phyloP scores from a whole-genome alignment of 441 rosid species.

The Corymbia calophylla region DNA sequence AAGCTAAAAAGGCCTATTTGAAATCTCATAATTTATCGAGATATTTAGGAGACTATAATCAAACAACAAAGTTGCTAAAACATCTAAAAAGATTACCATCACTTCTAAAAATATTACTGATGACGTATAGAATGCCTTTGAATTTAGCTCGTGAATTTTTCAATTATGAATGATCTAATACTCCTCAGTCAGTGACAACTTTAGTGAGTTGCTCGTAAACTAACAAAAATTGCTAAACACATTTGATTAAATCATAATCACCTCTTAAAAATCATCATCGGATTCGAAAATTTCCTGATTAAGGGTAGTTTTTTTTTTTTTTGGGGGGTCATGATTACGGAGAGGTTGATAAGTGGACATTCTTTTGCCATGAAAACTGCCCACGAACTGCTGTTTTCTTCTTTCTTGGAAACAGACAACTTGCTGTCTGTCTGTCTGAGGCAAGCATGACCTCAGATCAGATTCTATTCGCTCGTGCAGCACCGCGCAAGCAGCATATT shows the following conservation, averaged over 20 bases:
- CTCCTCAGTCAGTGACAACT: too few relatives aligned
- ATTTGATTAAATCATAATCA: not conserved
- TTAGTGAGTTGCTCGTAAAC: not conserved
- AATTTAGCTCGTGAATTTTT: too few relatives aligned
- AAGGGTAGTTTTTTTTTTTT: not conserved
- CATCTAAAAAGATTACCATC: too few relatives aligned
- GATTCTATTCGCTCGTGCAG: not conserved
- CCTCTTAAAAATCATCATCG: not conserved
- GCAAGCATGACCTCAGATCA: not conserved
- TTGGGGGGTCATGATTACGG: not conserved
- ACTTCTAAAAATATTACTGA: too few relatives aligned
- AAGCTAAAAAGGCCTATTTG: too few relatives aligned
- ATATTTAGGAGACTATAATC: too few relatives aligned
- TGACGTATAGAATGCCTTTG: too few relatives aligned
- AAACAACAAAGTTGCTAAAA: too few relatives aligned
- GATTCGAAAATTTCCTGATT: not conserved
- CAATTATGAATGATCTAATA: too few relatives aligned
- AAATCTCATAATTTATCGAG: too few relatives aligned
- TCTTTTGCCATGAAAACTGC: not conserved
- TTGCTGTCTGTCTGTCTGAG: not conserved
- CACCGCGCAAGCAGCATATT: not conserved
- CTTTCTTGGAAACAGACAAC: not conserved
- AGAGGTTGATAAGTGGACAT: not conserved
- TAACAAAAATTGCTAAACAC: not conserved
- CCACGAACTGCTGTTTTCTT: not conserved